Evolutionary conservation across 768 basidiomycete species (phyloP).

Genomic region (Rhizopogon sp.): DNA sequence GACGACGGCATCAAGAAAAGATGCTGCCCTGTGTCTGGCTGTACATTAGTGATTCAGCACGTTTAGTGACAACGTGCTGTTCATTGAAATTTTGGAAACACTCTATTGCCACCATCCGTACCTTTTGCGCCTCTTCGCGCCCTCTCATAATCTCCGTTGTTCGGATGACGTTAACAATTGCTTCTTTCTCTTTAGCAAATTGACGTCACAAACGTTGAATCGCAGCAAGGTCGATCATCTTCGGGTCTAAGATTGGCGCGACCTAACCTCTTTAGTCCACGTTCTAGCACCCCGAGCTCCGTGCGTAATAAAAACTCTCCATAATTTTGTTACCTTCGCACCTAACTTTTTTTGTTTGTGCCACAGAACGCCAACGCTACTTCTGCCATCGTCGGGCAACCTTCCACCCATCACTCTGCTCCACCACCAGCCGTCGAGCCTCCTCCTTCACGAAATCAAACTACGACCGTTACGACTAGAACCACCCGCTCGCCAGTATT

Average conservation of each 20-base stretch:
- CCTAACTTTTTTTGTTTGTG: slow-evolving; percentile 7
- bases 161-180: slow-evolving; percentile 3
- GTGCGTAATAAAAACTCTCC: slow-evolving; percentile 14
- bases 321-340: slow-evolving; percentile 3
- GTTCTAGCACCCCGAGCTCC: slow-evolving; percentile 7
- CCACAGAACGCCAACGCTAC: not conserved
- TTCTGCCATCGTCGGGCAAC: slow-evolving; percentile 2
- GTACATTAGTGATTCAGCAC: not conserved
- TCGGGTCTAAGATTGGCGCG: not conserved
- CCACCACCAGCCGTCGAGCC: not conserved
- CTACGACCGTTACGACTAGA: slow-evolving; percentile 1
- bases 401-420: slow-evolving; percentile 1
- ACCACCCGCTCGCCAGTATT: slow-evolving; percentile 7
- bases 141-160: not conserved
- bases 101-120: not conserved
- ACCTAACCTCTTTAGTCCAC: not conserved
- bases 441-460: slow-evolving; percentile 8
- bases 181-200: slow-evolving; percentile 22
- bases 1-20: no score
- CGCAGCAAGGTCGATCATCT: slow-evolving; percentile 9
- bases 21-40: no score
- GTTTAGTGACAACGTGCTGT: not conserved
- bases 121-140: not conserved
- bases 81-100: no score
- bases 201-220: slow-evolving; percentile 16